These are phyloP conservation scores for Harringtonia aguacate DNA, from an alignment of 2,329 filamentous ascomycete genomes.

Conservation along the genomic window DNA sequence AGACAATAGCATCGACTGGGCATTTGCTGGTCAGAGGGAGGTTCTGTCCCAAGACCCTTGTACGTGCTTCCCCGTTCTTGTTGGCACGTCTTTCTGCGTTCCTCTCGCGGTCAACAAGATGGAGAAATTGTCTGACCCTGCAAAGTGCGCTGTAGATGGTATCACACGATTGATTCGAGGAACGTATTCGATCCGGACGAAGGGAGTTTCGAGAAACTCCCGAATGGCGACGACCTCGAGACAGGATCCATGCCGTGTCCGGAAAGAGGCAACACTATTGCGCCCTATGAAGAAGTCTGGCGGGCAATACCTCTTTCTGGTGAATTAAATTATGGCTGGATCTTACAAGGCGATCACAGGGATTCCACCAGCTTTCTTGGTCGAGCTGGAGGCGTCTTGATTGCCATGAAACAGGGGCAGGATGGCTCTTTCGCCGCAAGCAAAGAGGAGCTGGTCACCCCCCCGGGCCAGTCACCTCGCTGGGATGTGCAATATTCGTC, in stretches of 20 bases:
- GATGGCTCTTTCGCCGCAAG: not conserved
- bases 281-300: constrained; percentile 8
- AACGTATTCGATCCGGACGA: constrained; percentile 4
- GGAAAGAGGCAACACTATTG: not conserved
- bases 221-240: constrained; percentile 6
- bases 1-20: constrained; percentile 5
- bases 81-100: not conserved
- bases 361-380: not conserved
- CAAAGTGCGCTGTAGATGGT: constrained; percentile 4
- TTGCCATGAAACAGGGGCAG: not conserved
- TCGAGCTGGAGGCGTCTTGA: not conserved
- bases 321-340: not conserved
- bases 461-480: not conserved
- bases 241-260: constrained; percentile 7
- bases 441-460: not conserved
- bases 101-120: too few relatives aligned
- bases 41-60: not conserved
- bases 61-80: not conserved
- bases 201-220: constrained; percentile 1
- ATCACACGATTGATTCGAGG: constrained; percentile 5
- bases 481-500: not conserved
- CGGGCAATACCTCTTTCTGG: not conserved
- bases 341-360: not conserved
- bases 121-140: not conserved
- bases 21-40: constrained; percentile 5